Evolutionary conservation across 1,284 basidiomycete genomes (phyloP).

Genomic region (Afroboletus lepidellus): DNA sequence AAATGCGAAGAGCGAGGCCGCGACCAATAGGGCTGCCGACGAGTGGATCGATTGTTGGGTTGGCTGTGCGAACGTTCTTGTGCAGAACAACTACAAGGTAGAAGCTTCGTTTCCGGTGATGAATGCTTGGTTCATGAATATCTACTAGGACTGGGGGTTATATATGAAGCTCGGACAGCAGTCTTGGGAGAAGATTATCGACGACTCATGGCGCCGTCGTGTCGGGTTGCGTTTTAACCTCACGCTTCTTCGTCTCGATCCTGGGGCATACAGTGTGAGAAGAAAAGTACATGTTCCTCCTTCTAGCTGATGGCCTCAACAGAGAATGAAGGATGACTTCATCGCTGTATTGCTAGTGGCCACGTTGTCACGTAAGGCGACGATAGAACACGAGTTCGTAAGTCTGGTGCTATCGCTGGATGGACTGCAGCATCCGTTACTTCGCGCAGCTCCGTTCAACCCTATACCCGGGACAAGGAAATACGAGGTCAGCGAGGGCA

Average conservation of each 20-base stretch:
- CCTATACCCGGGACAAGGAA: conserved; percentile 15
- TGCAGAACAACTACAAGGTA: conserved; percentile 58
- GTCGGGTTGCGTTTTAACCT: conserved; percentile 72
- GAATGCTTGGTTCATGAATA: conserved; percentile 4
- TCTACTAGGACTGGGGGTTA: conserved; percentile 58
- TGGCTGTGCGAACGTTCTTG: conserved; percentile 66
- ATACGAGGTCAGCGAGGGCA: conserved; percentile 22
- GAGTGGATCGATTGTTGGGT: conserved; percentile 78
- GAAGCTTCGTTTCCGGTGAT: conserved; percentile 12
- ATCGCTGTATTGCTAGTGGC: conserved; percentile 57
- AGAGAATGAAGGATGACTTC: conserved; percentile 56
- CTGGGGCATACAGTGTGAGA: conserved; percentile 59
- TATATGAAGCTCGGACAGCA: conserved; percentile 58
- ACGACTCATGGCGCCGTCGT: conserved; percentile 54
- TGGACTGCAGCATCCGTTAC: conserved; percentile 50
- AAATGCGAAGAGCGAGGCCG: conserved; percentile 30
- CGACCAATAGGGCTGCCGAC: conserved; percentile 38
- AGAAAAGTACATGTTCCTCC: neutral
- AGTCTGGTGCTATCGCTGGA: conserved; percentile 53
- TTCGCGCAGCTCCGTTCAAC: conserved; percentile 36
- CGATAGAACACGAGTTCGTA: conserved; percentile 62
- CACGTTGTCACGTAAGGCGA: conserved; percentile 50
- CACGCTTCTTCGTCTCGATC: conserved; percentile 64
- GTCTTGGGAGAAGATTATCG: conserved; percentile 60
- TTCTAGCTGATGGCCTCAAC: conserved; percentile 1